Conservation (phyloP, 805 yeast species). For the Wickerhamiella shivajii region DNA sequence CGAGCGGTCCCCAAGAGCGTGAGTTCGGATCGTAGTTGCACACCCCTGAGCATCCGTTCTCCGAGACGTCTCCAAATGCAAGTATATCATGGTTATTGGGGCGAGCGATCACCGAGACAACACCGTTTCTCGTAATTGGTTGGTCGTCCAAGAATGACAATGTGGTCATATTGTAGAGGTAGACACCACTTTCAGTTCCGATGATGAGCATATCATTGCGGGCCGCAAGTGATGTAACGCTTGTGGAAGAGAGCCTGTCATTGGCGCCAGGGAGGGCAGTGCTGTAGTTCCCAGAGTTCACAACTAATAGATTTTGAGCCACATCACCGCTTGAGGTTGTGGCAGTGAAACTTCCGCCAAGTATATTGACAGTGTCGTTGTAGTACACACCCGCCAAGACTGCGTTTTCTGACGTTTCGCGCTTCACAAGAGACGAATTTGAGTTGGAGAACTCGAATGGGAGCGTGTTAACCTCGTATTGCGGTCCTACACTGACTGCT, state of each 20-base stretch:
- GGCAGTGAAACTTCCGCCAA: constrained; percentile 46
- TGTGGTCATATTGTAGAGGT: constrained; percentile 36
- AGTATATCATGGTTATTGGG: constrained; percentile 25
- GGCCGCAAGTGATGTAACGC: constrained; percentile 19
- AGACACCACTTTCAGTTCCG: constrained; percentile 31
- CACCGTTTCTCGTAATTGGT: constrained; percentile 32
- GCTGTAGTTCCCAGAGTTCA: constrained; percentile 19
- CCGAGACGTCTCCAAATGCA: constrained; percentile 29
- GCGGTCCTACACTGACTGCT: constrained; percentile 12
- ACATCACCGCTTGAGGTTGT: constrained; percentile 18
- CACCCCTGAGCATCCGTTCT: constrained; percentile 47
- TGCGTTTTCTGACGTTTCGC: constrained; percentile 11
- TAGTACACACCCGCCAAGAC: constrained; percentile 28
- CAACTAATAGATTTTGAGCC: constrained; percentile 21
- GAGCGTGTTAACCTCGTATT: constrained; percentile 12
- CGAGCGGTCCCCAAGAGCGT: constrained; percentile 28
- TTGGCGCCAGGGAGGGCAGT: constrained; percentile 16
- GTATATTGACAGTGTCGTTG: constrained; percentile 36
- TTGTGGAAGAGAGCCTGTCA: constrained; percentile 10
- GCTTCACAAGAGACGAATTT: not conserved
- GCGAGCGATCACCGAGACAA: constrained; percentile 27
- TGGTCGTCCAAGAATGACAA: constrained; percentile 31
- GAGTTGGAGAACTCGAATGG: constrained; percentile 12
- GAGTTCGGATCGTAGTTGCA: constrained; percentile 46
- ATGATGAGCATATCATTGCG: constrained; percentile 16